Conservation (phyloP, 2,329 filamentous ascomycete genomes). For the Ceratocystiopsis brevicomis region DNA sequence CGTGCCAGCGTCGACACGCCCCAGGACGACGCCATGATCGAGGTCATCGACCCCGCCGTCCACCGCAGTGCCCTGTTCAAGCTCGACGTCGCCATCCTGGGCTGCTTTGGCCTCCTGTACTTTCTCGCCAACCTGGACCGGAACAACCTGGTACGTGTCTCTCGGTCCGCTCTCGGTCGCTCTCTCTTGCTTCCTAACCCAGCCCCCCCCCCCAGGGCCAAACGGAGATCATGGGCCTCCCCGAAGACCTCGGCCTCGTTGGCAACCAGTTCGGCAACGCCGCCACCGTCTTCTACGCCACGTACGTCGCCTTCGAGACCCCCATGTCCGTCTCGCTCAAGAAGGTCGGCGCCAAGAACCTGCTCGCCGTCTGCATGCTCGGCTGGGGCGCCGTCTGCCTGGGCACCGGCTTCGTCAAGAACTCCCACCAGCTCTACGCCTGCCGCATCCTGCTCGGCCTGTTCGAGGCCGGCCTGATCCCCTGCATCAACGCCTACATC, state of each 20-base stretch:
- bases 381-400: slow-evolving; percentile 15
- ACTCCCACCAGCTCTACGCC: slow-evolving; percentile 23
- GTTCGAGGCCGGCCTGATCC: slow-evolving; percentile 41
- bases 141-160: slow-evolving; percentile 10
- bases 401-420: slow-evolving; percentile 8
- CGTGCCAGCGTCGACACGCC: slow-evolving; percentile 1
- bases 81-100: slow-evolving; percentile 5
- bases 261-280: slow-evolving; percentile 19
- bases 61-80: slow-evolving; percentile 6
- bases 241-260: slow-evolving; percentile 15
- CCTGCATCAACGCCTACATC: slow-evolving; percentile 33
- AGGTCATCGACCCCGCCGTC: slow-evolving; percentile 5
- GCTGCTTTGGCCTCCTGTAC: slow-evolving; percentile 13
- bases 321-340: slow-evolving; percentile 8
- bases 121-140: slow-evolving; percentile 16
- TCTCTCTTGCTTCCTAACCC: background rate
- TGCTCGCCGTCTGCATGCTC: slow-evolving; percentile 10
- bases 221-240: slow-evolving; percentile 16
- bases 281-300: slow-evolving; percentile 25
- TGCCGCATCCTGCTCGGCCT: slow-evolving; percentile 38
- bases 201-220: background rate
- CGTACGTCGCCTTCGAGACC: slow-evolving; percentile 34
- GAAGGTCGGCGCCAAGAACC: slow-evolving; percentile 15
- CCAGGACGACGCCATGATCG: background rate
- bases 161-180: too few relatives aligned